phyloP scores from a whole-genome alignment of 331 rosid species.

The Rhamnella rubrinervis region DNA sequence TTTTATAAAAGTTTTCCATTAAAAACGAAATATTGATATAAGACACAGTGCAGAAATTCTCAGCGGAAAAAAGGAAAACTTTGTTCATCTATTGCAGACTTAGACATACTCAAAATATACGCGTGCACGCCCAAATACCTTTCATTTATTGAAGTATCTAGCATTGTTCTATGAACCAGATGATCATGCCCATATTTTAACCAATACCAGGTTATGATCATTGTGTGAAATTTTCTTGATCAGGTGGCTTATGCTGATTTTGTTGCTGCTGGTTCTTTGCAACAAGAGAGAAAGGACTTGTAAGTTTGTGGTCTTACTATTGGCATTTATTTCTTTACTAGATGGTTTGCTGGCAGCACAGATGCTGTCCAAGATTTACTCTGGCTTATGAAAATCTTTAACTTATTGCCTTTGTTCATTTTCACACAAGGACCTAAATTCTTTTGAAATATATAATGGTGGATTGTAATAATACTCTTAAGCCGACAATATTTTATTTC shows the following conservation, averaged over 20 bases:
- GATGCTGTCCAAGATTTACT: background rate
- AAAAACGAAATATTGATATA: background rate
- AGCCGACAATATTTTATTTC: too few species aligned
- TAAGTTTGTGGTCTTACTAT: constrained; percentile 44
- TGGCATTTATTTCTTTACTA: constrained; percentile 5
- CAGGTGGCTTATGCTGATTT: constrained; percentile 85
- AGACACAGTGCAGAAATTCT: background rate
- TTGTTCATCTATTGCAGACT: too few species aligned
- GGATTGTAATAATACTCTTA: too few species aligned
- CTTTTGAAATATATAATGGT: too few species aligned
- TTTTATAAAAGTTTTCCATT: too few species aligned
- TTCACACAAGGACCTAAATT: too few species aligned
- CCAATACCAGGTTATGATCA: background rate
- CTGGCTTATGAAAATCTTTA: background rate
- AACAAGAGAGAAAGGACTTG: constrained; percentile 91
- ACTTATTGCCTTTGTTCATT: background rate
- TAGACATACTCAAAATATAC: too few species aligned
- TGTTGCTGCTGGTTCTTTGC: constrained; percentile 85
- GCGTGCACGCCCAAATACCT: too few species aligned
- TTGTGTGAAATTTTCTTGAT: constrained; percentile 15
- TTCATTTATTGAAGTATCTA: too few species aligned
- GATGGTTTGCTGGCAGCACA: background rate
- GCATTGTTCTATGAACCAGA: too few species aligned
- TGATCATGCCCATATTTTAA: background rate
- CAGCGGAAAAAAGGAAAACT: too few species aligned